phyloP scores from a whole-genome alignment of 2,329 filamentous ascomycete genomes.

The Paecilomyces formosus region DNA sequence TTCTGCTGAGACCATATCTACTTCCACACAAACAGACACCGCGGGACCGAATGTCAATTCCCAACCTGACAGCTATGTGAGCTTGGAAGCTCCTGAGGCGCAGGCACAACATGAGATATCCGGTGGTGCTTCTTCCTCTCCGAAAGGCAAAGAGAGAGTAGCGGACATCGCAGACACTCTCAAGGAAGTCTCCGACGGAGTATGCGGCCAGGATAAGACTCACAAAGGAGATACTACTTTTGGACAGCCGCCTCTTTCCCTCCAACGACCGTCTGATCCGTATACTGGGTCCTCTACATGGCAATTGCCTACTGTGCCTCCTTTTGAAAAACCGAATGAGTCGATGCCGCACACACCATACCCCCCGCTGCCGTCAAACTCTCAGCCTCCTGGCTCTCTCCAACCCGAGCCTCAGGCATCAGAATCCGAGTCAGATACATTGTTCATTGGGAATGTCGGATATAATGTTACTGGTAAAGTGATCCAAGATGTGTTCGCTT shows the following conservation, averaged over 20 bases:
- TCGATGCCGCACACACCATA: background rate
- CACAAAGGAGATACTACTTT: background rate
- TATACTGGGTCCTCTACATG: background rate
- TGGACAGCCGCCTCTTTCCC: background rate
- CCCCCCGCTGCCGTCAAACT: background rate
- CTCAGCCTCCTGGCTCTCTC: background rate
- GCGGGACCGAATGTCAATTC: background rate
- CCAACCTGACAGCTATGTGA: background rate
- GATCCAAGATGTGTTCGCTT: slow-evolving; percentile 29
- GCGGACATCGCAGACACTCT: background rate
- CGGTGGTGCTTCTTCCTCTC: background rate
- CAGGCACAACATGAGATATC: background rate
- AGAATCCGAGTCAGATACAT: slow-evolving; percentile 9
- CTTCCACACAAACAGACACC: background rate
- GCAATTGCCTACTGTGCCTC: background rate
- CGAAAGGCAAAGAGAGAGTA: background rate
- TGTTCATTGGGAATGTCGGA: slow-evolving; percentile 36
- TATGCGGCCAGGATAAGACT: background rate
- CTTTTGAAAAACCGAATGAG: background rate
- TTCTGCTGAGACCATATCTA: background rate
- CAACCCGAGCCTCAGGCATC: background rate
- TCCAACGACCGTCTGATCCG: background rate
- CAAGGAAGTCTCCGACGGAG: background rate
- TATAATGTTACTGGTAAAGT: slow-evolving; percentile 28
- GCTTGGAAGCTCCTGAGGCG: background rate